Percentiles rank a stretch among this genome's conserved stretches.
Evolutionary conservation across 1,284 basidiomycete species (phyloP).

Genomic region (Microbotryum lychnidis-dioicae): DNA sequence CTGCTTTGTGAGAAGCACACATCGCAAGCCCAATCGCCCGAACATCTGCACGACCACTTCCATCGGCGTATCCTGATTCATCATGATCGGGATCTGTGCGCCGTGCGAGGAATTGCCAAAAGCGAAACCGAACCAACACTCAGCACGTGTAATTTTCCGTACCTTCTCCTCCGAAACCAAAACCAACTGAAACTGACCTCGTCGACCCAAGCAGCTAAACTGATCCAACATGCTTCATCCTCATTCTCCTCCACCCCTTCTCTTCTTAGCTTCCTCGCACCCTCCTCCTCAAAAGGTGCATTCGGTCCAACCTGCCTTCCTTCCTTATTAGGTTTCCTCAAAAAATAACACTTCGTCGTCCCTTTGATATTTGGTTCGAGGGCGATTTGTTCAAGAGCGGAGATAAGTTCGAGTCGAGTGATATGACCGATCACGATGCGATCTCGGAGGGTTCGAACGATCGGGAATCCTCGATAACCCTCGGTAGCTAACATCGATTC

Average conservation of each 20-base stretch:
- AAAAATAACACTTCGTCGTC: too few species aligned
- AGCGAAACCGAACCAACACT: background rate
- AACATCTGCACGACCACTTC: conserved; percentile 36
- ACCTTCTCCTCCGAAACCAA: too few species aligned
- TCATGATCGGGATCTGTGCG: conserved; percentile 27
- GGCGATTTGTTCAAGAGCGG: background rate
- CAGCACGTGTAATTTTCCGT: background rate
- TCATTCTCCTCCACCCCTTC: background rate
- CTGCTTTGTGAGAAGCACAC: conserved; percentile 21
- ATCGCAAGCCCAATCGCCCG: conserved; percentile 28
- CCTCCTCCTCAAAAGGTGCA: conserved; percentile 1
- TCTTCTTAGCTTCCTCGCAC: background rate
- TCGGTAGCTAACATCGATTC: conserved; percentile 24
- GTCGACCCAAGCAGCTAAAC: conserved; percentile 31
- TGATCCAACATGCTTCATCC: conserved; percentile 14
- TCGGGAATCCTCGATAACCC: conserved; percentile 78
- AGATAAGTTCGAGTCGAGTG: conserved; percentile 66
- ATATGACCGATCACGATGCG: conserved; percentile 78
- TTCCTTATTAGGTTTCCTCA: too few species aligned
- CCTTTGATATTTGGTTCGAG: too few species aligned
- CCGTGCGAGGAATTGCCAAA: background rate
- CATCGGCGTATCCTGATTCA: conserved; percentile 30
- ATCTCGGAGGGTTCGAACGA: conserved; percentile 49
- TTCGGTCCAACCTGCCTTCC: background rate
- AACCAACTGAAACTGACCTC: conserved; percentile 14